Conservation (phyloP, 805 yeast species). For the Wickerhamiella kurtzmanii region DNA sequence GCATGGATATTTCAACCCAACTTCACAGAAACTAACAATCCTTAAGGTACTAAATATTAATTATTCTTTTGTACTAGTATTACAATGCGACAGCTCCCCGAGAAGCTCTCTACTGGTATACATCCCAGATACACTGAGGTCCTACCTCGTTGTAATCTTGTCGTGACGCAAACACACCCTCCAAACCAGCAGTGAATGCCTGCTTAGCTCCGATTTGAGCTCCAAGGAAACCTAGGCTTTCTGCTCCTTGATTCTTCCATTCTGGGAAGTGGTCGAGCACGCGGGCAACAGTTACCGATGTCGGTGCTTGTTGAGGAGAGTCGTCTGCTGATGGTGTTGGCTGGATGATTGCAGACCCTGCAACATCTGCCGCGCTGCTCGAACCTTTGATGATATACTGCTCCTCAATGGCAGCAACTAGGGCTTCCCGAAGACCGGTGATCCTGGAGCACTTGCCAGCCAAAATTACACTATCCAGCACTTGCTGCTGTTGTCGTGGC, state of each 20-base stretch:
- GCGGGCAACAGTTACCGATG: conserved; percentile 51
- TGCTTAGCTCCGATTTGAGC: conserved; percentile 81
- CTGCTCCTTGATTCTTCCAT: conserved; percentile 74
- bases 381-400: conserved; percentile 35
- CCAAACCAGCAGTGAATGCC: conserved; percentile 51
- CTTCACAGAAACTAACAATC: too few species aligned
- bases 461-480: conserved; percentile 71
- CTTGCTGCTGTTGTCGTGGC: conserved; percentile 57
- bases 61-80: too few species aligned
- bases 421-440: conserved; percentile 60
- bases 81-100: too few species aligned
- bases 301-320: conserved; percentile 57
- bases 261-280: conserved; percentile 89
- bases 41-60: too few species aligned
- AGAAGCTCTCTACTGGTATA: conserved; percentile 16
- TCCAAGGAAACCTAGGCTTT: conserved; percentile 68
- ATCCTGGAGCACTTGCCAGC: conserved; percentile 68
- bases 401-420: conserved; percentile 43
- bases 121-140: conserved; percentile 71
- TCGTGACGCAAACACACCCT: conserved; percentile 50
- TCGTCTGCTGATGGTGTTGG: conserved; percentile 16
- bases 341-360: conserved; percentile 3
- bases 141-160: conserved; percentile 68
- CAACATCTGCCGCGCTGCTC: conserved; percentile 15
- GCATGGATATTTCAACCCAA: too few species aligned